A percentile compares a stretch with the other conserved stretches of the same genome.
These are phyloP conservation scores for Tetragonia tetragonoides DNA, from an alignment of 148 eudicot species.

Conservation along the genomic window DNA sequence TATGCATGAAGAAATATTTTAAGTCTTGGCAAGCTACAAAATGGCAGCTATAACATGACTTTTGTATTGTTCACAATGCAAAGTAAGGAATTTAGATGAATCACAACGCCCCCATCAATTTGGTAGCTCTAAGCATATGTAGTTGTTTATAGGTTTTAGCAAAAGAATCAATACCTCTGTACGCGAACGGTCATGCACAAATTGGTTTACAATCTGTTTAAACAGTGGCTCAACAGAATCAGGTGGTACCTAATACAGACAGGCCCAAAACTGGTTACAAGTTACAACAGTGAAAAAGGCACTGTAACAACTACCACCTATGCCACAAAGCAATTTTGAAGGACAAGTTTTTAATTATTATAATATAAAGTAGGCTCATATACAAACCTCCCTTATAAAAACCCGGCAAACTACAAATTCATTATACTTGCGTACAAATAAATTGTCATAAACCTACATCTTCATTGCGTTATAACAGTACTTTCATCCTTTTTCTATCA, in stretches of 20 bases:
- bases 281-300: constrained; percentile 7
- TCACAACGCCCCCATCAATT: background rate
- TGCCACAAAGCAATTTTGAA: background rate
- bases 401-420: too few relatives aligned
- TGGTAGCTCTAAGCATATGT: background rate
- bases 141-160: background rate
- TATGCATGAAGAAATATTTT: background rate
- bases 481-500: too few relatives aligned
- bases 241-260: constrained; percentile 75
- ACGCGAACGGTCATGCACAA: constrained; percentile 92
- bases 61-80: background rate
- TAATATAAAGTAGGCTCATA: too few relatives aligned
- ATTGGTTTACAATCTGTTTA: constrained; percentile 87
- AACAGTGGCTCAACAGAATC: constrained; percentile 94
- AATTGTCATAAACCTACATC: too few relatives aligned
- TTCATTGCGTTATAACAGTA: too few relatives aligned
- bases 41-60: background rate
- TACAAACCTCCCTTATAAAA: too few relatives aligned
- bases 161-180: constrained; percentile 63
- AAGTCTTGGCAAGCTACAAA: background rate
- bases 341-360: background rate
- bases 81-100: background rate
- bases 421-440: too few relatives aligned
- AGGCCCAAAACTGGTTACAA: constrained; percentile 8
- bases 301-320: background rate